Evolutionary conservation across 2,329 filamentous ascomycete genomes (phyloP).

Genomic region (Diaporthe humulicola): DNA sequence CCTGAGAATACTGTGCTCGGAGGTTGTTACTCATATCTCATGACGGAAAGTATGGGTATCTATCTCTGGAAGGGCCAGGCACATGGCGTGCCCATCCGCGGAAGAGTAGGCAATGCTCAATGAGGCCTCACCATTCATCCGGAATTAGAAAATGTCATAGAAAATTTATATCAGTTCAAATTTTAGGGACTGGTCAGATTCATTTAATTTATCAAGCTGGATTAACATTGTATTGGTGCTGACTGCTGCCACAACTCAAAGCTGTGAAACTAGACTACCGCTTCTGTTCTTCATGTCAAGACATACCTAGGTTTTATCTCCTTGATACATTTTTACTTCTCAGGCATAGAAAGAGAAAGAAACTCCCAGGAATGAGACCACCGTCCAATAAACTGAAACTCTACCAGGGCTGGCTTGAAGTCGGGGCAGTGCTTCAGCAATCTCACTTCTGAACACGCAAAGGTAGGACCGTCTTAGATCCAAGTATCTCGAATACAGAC

Average conservation of each 20-base stretch:
- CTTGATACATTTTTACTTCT: not conserved
- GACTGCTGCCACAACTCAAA: not conserved
- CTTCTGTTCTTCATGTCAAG: not conserved
- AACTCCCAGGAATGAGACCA: too few relatives aligned
- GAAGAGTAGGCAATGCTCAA: not conserved
- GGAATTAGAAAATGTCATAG: not conserved
- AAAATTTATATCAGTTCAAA: not conserved
- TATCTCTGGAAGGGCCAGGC: not conserved
- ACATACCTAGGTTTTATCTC: not conserved
- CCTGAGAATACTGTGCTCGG: not conserved
- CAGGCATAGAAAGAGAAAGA: too few relatives aligned
- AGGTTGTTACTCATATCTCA: not conserved
- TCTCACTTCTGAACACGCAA: not conserved
- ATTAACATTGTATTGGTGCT: not conserved
- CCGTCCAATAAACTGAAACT: not conserved
- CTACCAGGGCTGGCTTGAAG: not conserved
- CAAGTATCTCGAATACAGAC: not conserved
- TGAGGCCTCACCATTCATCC: not conserved
- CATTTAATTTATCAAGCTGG: not conserved
- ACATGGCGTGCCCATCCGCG: not conserved
- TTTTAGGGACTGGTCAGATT: not conserved
- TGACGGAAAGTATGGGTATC: not conserved
- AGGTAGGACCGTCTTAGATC: not conserved
- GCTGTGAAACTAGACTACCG: not conserved
- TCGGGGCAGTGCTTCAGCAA: too few relatives aligned